Conservation (phyloP, 768 basidiomycete genomes). For the Termitomyces bulborhizus region DNA sequence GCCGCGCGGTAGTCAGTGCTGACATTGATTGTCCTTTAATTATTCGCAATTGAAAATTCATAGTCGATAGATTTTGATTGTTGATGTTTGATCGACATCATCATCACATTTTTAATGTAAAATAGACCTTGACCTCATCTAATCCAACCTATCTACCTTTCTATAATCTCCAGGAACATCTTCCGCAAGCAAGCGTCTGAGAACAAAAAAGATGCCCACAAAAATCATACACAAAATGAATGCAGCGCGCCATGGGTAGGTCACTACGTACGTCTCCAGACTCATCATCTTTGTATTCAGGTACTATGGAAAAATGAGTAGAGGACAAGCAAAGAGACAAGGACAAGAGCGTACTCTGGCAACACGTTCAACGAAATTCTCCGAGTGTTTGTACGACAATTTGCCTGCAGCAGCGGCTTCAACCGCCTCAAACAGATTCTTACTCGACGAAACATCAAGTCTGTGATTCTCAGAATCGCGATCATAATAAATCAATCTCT, state of each 20-base stretch:
- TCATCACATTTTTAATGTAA: too few relatives aligned
- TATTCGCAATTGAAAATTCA: not conserved
- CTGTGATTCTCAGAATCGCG: slow-evolving; percentile 46
- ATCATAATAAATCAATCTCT: slow-evolving; percentile 78
- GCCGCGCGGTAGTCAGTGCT: not conserved
- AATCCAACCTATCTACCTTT: slow-evolving; percentile 26
- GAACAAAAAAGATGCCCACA: slow-evolving; percentile 22
- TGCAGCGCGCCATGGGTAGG: slow-evolving; percentile 27
- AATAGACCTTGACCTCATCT: too few relatives aligned
- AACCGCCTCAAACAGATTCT: slow-evolving; percentile 60
- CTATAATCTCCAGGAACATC: slow-evolving; percentile 19
- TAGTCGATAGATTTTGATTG: not conserved
- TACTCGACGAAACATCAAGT: slow-evolving; percentile 47
- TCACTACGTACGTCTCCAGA: slow-evolving; percentile 29
- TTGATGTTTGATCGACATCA: not conserved
- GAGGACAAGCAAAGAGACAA: not conserved
- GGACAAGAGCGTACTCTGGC: slow-evolving; percentile 40
- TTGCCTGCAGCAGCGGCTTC: slow-evolving; percentile 55
- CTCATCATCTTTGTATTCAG: slow-evolving; percentile 34
- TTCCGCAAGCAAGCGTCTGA: slow-evolving; percentile 18
- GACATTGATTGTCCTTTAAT: not conserved
- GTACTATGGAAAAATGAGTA: slow-evolving; percentile 21
- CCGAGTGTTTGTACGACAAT: slow-evolving; percentile 54
- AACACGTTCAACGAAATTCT: slow-evolving; percentile 61
- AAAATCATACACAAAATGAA: slow-evolving; percentile 23